phyloP scores from a whole-genome alignment of 371 early-diverging fungal genomes.

The Syncephalastrum sp. region DNA sequence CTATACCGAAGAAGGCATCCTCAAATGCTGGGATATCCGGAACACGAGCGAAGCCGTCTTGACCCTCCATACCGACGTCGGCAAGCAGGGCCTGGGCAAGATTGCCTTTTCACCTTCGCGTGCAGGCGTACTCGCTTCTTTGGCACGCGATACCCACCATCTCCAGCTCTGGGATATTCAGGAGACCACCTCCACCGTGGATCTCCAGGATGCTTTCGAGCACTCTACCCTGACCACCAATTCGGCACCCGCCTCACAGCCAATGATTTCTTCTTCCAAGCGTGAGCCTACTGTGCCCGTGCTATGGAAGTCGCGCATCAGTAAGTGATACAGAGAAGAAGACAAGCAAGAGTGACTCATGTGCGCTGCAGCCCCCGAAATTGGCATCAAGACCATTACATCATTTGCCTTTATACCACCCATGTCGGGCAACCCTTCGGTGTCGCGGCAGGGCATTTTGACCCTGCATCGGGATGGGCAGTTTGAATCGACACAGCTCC shows the following conservation, averaged over 20 bases:
- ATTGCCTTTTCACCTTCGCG: slow-evolving; percentile 66
- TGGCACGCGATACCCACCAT: slow-evolving; percentile 57
- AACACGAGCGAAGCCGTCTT: slow-evolving; percentile 60
- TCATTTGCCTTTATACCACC: slow-evolving; percentile 69
- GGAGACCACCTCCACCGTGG: slow-evolving; percentile 35
- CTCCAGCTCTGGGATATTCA: slow-evolving; percentile 70
- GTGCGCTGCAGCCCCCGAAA: slow-evolving; percentile 34
- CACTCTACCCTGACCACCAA: not conserved
- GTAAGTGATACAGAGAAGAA: slow-evolving; percentile 29
- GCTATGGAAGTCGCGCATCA: slow-evolving; percentile 64
- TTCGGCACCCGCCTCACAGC: not conserved
- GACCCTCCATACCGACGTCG: slow-evolving; percentile 32
- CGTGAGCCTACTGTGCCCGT: slow-evolving; percentile 53
- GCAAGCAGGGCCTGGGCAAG: slow-evolving; percentile 43
- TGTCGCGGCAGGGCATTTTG: slow-evolving; percentile 37
- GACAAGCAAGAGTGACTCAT: no score
- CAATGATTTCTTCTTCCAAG: slow-evolving; percentile 1
- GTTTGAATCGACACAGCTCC: slow-evolving; percentile 58
- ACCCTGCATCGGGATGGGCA: slow-evolving; percentile 60
- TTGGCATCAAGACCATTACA: slow-evolving; percentile 37
- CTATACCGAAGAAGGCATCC: slow-evolving; percentile 67
- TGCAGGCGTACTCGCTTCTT: slow-evolving; percentile 64
- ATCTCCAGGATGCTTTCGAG: not conserved
- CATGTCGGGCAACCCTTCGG: slow-evolving; percentile 23
- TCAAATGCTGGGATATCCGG: slow-evolving; percentile 81